Evolutionary conservation across 768 basidiomycete genomes (phyloP), one percentile per base, ranked within the genome.

Genomic region (Sporobolomyces roseus): DNA sequence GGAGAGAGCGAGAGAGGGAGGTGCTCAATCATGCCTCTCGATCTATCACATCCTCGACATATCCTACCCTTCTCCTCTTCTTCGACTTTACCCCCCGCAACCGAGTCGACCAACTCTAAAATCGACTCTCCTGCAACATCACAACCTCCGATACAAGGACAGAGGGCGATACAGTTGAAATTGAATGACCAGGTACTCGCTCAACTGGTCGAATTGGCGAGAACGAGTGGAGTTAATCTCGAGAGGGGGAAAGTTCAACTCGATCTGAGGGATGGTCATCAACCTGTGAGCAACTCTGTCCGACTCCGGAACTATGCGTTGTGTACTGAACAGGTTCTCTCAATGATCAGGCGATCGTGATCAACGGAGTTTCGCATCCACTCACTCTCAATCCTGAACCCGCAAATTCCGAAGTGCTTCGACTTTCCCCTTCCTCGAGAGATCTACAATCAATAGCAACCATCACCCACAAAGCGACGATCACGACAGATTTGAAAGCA

Each of bases 301-400:
- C n/a, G n/a, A n/a, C n/a, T n/a, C n/a, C n/a, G n/a, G n/a, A n/a
- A n/a, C n/a, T n/a, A n/a, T 36, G 30, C 33, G 53, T n/a, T 35
- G 10, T 52, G n/a, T n/a, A n/a, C n/a, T n/a, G n/a, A n/a, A n/a
- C n/a, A n/a, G n/a, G n/a, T n/a, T n/a, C 19, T 30, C 17, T 4
- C 4, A 23, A 32, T 19, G n/a, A 6, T 63, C n/a, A 68, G 66
- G 54, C 60, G 12, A 27, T 72, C 16, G 17, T 68, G 30, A 48
- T 72, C 45, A 30, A 53, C 12, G 63, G 63, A 25, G 61, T 60
- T 21, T 19, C 66, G 0, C 67, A 65, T 50, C 50, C 61, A 0
- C 61, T 72, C 43, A 30, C 36, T 29, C 45, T 72, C 33, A 27
- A 55, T 13, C 63, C 71, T 17, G 71, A 72, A 51, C 55, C 66